phyloP scores from a whole-genome alignment of 139 green algal species.

The Spirogloea muscicola region DNA sequence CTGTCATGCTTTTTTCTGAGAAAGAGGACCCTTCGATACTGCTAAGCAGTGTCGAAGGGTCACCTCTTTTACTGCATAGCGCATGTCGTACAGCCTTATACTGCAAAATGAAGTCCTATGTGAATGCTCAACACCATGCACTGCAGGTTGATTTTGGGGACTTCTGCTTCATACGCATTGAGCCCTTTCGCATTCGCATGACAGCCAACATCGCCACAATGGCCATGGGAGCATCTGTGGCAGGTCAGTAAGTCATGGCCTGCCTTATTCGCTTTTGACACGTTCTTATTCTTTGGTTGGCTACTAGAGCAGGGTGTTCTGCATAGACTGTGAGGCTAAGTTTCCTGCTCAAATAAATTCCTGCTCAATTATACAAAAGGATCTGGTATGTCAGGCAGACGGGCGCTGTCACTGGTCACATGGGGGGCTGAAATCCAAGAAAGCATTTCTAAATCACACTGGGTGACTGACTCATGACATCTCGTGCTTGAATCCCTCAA shows the following conservation, averaged over 20 bases:
- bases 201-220: constrained; percentile 33
- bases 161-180: constrained; percentile 24
- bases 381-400: no score
- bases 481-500: background rate
- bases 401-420: no score
- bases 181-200: constrained; percentile 10
- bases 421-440: no score
- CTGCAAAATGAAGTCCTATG: background rate
- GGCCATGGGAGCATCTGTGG: constrained; percentile 31
- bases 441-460: background rate
- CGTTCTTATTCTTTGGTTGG: background rate
- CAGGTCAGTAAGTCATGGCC: background rate
- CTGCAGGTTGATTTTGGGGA: constrained; percentile 36
- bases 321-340: no score
- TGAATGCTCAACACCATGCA: background rate
- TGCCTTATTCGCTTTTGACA: background rate
- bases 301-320: background rate
- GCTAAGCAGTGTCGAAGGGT: no score
- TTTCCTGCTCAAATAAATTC: no score
- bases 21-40: no score
- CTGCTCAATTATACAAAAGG: no score
- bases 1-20: no score
- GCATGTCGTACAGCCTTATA: background rate
- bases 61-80: no score
- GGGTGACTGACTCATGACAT: background rate